phyloP scores from a whole-genome alignment of 768 basidiomycete genomes.

The Tulasnella sp. region DNA sequence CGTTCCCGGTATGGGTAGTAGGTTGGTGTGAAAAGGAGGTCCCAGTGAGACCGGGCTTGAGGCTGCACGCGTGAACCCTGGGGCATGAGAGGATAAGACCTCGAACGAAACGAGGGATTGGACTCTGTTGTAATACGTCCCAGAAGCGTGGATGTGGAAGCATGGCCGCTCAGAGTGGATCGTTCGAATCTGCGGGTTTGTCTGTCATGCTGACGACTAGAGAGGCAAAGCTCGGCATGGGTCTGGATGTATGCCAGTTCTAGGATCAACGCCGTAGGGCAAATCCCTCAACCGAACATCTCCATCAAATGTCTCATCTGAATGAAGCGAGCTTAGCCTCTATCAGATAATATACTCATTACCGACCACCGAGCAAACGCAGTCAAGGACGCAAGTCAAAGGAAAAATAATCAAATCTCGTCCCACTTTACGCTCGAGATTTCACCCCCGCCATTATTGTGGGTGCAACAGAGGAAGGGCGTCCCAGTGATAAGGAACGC shows the following conservation, averaged over 20 bases:
- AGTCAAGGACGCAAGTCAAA: neutral
- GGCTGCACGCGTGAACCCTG: neutral
- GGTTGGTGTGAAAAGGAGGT: neutral
- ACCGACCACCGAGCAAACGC: neutral
- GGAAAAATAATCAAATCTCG: neutral
- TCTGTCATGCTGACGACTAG: neutral
- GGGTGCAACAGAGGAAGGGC: neutral
- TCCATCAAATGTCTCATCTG: neutral
- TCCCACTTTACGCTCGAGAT: neutral
- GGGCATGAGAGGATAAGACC: neutral
- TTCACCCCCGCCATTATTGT: neutral
- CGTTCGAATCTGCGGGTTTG: neutral
- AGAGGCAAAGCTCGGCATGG: neutral
- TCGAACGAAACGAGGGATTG: neutral
- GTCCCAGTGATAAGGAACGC: neutral
- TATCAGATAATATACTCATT: neutral
- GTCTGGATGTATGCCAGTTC: neutral
- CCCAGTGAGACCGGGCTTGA: neutral
- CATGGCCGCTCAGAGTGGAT: neutral
- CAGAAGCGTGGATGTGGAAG: neutral
- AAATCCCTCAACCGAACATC: neutral
- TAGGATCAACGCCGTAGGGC: neutral
- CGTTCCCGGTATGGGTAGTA: neutral
- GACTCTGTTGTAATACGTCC: neutral
- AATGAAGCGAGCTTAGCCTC: neutral